phyloP scores from a whole-genome alignment of 2,329 filamentous ascomycete genomes.

The Colletotrichum neosansevieriae region DNA sequence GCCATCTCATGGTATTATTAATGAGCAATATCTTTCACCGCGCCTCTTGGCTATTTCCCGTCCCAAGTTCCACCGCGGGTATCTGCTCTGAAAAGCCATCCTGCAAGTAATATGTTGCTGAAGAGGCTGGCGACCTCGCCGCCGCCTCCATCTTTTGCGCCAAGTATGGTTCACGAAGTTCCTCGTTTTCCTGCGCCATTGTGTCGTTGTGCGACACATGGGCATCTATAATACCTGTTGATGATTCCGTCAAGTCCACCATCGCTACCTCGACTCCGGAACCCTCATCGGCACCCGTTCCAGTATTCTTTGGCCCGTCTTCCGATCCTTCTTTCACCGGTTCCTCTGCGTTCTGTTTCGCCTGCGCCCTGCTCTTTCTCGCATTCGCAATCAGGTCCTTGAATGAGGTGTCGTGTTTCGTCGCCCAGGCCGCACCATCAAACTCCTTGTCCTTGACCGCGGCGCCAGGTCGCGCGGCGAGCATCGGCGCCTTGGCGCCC shows the following conservation, averaged over 20 bases:
- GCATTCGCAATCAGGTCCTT: constrained; percentile 84
- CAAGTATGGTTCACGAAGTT: background rate
- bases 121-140: constrained; percentile 6
- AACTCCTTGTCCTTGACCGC: constrained; percentile 90
- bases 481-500: constrained; percentile 67
- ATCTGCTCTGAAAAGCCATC: constrained; percentile 35
- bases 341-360: constrained; percentile 47
- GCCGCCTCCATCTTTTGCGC: background rate
- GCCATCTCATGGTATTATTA: constrained; percentile 15
- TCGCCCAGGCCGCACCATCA: constrained; percentile 81
- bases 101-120: constrained; percentile 28
- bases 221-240: background rate
- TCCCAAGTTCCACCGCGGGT: constrained; percentile 3
- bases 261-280: background rate
- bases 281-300: background rate
- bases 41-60: constrained; percentile 30
- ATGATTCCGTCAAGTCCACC: constrained; percentile 11
- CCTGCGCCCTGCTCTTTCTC: constrained; percentile 64
- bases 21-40: background rate
- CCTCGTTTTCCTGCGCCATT: background rate
- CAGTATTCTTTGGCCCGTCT: background rate
- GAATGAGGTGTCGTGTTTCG: constrained; percentile 80
- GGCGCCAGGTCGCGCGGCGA: constrained; percentile 43
- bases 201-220: background rate
- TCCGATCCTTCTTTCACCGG: background rate